These are phyloP conservation scores for Coprinellus aureogranulatus DNA, from an alignment of 768 basidiomycete genomes.

Conservation along the genomic window DNA sequence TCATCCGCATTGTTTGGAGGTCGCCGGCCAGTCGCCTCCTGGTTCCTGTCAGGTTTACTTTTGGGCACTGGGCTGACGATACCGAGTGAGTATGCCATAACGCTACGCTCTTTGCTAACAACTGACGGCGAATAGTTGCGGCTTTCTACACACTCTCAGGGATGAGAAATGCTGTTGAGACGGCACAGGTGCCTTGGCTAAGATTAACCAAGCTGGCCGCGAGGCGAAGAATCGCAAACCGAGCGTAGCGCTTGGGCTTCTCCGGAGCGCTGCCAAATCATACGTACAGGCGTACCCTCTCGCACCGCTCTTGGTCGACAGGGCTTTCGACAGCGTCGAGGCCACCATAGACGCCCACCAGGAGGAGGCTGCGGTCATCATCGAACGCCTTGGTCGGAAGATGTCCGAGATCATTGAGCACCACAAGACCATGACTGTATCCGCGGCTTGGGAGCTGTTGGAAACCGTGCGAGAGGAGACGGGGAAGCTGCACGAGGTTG, in stretches of 20 bases:
- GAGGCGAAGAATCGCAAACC: conserved; percentile 29
- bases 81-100: too few relatives aligned
- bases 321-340: conserved; percentile 39
- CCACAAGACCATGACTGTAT: conserved; percentile 2
- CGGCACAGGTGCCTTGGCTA: conserved; percentile 8
- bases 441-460: conserved; percentile 9
- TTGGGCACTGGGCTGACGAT: too few relatives aligned
- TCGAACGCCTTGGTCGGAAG: conserved; percentile 20
- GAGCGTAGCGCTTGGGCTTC: background rate
- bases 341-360: conserved; percentile 35
- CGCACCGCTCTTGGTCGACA: conserved; percentile 35
- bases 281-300: conserved; percentile 40
- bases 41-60: too few relatives aligned
- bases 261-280: background rate
- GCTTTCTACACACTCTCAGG: background rate
- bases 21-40: background rate
- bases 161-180: conserved; percentile 1
- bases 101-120: too few relatives aligned
- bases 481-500: background rate
- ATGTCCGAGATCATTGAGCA: conserved; percentile 22
- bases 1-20: too few relatives aligned
- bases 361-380: conserved; percentile 37
- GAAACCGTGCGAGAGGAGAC: conserved; percentile 5
- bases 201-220: conserved; percentile 17
- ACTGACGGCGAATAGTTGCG: too few relatives aligned